Evolutionary conservation across 2,329 filamentous ascomycete species (phyloP).

Genomic region (Dactylella cylindrospora): DNA sequence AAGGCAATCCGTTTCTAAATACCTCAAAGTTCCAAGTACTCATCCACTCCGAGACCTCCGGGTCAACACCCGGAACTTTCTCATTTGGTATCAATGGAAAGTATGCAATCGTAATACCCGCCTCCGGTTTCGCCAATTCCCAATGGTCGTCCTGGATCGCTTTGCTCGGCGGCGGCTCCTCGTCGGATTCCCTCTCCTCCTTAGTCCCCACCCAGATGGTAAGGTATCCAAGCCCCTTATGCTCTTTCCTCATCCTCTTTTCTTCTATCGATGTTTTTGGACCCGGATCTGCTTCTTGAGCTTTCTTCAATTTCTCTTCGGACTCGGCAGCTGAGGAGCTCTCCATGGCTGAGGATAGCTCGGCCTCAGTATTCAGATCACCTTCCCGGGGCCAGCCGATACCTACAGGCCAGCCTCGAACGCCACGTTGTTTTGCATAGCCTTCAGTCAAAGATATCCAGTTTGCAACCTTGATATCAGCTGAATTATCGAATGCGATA

Average conservation of each 20-base stretch:
- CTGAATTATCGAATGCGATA: constrained; percentile 90
- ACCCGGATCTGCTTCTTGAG: constrained; percentile 57
- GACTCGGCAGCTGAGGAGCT: constrained; percentile 63
- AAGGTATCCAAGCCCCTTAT: constrained; percentile 70
- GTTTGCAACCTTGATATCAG: constrained; percentile 89
- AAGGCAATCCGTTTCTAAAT: background rate
- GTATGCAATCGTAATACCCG: constrained; percentile 86
- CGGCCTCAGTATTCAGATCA: constrained; percentile 63
- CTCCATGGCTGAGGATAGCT: constrained; percentile 67
- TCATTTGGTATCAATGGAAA: constrained; percentile 84
- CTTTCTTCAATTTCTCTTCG: constrained; percentile 64
- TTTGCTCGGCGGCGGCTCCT: constrained; percentile 59
- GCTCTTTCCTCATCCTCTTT: constrained; percentile 46
- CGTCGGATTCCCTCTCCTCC: constrained; percentile 65
- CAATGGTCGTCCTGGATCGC: constrained; percentile 67
- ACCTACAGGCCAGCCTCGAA: constrained; percentile 92
- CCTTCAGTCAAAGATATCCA: constrained; percentile 94
- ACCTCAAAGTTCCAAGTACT: constrained; percentile 89
- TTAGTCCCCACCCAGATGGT: constrained; percentile 92
- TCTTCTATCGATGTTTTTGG: constrained; percentile 41
- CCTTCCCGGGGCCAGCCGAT: constrained; percentile 81
- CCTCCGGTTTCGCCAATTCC: constrained; percentile 71
- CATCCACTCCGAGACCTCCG: constrained; percentile 78
- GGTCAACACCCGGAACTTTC: constrained; percentile 77
- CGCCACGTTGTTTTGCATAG: constrained; percentile 82